phyloP scores from a whole-genome alignment of 2,329 filamentous ascomycete species.

The Pyrenophora graminea region DNA sequence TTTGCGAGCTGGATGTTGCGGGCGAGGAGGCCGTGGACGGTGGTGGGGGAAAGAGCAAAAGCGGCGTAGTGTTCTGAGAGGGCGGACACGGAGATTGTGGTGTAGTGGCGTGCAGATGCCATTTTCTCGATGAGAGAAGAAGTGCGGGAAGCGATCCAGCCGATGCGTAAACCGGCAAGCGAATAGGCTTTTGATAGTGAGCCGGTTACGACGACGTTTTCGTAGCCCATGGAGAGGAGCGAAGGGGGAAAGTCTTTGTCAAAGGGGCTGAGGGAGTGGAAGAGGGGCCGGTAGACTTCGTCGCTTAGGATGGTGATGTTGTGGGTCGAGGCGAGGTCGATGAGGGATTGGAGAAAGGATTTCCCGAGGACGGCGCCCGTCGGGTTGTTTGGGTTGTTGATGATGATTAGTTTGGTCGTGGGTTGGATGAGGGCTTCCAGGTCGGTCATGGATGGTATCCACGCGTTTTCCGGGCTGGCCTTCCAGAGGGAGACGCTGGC shows the following conservation, averaged over 20 bases:
- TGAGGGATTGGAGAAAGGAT: slow-evolving; percentile 62
- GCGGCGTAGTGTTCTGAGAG: slow-evolving; percentile 78
- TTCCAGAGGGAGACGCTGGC: slow-evolving; percentile 80
- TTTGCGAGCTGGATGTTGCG: slow-evolving; percentile 70
- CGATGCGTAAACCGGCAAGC: slow-evolving; percentile 77
- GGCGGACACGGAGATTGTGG: slow-evolving; percentile 82
- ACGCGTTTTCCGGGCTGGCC: slow-evolving; percentile 66
- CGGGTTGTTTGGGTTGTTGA: slow-evolving; percentile 82
- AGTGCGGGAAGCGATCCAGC: slow-evolving; percentile 77
- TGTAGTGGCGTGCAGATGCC: slow-evolving; percentile 74
- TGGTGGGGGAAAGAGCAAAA: slow-evolving; percentile 69
- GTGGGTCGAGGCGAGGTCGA: slow-evolving; percentile 65
- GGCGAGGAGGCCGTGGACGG: slow-evolving; percentile 65
- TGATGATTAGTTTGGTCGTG: slow-evolving; percentile 73
- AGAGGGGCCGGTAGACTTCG: slow-evolving; percentile 84
- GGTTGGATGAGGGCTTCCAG: slow-evolving; percentile 66
- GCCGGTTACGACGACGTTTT: slow-evolving; percentile 72
- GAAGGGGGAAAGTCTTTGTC: slow-evolving; percentile 66
- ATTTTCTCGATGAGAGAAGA: slow-evolving; percentile 65
- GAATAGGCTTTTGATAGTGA: slow-evolving; percentile 87
- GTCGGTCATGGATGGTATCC: slow-evolving; percentile 68
- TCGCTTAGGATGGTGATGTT: slow-evolving; percentile 72
- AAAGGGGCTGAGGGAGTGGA: slow-evolving; percentile 66
- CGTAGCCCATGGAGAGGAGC: slow-evolving; percentile 71
- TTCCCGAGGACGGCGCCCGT: slow-evolving; percentile 72